A percentile compares a stretch with the other conserved stretches of the same genome.
Evolutionary conservation across 306 rosid genomes (phyloP).

Genomic region (Citrullus colocynthis): DNA sequence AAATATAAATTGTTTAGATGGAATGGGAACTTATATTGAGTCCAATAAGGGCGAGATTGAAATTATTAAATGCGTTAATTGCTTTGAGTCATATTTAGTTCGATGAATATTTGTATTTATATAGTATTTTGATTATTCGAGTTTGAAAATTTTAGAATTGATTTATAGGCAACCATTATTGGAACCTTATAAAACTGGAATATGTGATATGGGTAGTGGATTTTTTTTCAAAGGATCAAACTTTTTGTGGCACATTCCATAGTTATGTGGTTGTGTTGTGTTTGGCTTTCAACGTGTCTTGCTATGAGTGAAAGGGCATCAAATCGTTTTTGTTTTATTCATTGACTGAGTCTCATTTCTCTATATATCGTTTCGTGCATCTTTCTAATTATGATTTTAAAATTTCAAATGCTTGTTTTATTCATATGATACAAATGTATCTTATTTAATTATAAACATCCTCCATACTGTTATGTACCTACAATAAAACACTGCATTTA

Average conservation of each 20-base stretch:
- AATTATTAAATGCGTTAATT: too few relatives aligned
- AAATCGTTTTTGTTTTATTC: background rate
- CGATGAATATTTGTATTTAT: too few relatives aligned
- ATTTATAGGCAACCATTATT: background rate
- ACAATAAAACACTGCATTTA: background rate
- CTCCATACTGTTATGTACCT: background rate
- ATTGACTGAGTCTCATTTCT: background rate
- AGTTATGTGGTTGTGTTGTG: background rate
- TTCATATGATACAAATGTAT: background rate
- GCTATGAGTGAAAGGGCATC: background rate
- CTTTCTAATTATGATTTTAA: background rate
- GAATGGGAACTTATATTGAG: background rate
- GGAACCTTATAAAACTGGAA: background rate
- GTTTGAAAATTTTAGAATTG: background rate
- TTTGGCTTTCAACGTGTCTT: background rate
- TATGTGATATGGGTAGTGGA: background rate
- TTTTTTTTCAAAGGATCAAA: background rate
- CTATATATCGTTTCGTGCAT: background rate
- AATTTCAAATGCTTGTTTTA: background rate
- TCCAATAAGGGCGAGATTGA: too few relatives aligned
- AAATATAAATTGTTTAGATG: background rate
- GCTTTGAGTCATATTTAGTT: too few relatives aligned
- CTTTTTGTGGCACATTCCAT: background rate
- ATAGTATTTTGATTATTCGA: too few relatives aligned
- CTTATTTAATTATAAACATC: background rate